Conservation (phyloP, 2,329 filamentous ascomycete genomes). For the Colletotrichum chlorophyti region DNA sequence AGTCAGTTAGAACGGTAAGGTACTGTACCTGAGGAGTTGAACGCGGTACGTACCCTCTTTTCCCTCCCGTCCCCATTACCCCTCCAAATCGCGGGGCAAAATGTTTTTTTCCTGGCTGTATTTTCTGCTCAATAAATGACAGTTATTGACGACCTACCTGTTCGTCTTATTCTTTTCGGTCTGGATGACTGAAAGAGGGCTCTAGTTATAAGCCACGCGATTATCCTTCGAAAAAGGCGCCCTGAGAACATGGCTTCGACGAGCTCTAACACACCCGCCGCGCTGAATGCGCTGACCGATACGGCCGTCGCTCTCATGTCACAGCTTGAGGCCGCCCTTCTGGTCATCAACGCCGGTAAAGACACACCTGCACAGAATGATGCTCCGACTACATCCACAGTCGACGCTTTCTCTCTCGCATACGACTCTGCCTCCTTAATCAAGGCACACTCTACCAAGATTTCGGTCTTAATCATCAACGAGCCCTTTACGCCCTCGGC, state of each 20-base stretch:
- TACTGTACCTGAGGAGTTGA: too few species aligned
- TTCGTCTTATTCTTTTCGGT: too few species aligned
- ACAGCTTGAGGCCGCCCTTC: slow-evolving; percentile 50
- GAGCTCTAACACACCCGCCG: slow-evolving; percentile 38
- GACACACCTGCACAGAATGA: slow-evolving; percentile 22
- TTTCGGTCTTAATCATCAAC: slow-evolving; percentile 86
- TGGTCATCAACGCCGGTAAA: slow-evolving; percentile 44
- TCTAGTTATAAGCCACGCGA: too few species aligned
- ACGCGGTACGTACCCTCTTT: slow-evolving; percentile 26
- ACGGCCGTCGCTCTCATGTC: slow-evolving; percentile 46
- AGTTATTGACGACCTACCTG: too few species aligned
- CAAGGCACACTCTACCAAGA: slow-evolving; percentile 83
- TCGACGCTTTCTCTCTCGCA: slow-evolving; percentile 72
- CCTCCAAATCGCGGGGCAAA: slow-evolving; percentile 32
- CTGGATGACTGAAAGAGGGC: too few species aligned
- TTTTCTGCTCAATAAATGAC: too few species aligned
- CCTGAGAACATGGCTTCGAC: slow-evolving; percentile 10
- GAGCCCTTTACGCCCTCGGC: slow-evolving; percentile 85
- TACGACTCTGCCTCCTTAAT: slow-evolving; percentile 76
- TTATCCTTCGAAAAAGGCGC: neutral
- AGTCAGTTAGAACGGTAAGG: neutral
- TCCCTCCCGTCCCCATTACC: too few species aligned
- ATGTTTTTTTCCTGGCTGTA: slow-evolving; percentile 2
- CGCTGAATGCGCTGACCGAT: slow-evolving; percentile 46
- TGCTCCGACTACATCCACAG: slow-evolving; percentile 30